These are phyloP conservation scores for Phytophthora sansomeana DNA, from an alignment of 352 stramenopile genomes.

Conservation along the genomic window DNA sequence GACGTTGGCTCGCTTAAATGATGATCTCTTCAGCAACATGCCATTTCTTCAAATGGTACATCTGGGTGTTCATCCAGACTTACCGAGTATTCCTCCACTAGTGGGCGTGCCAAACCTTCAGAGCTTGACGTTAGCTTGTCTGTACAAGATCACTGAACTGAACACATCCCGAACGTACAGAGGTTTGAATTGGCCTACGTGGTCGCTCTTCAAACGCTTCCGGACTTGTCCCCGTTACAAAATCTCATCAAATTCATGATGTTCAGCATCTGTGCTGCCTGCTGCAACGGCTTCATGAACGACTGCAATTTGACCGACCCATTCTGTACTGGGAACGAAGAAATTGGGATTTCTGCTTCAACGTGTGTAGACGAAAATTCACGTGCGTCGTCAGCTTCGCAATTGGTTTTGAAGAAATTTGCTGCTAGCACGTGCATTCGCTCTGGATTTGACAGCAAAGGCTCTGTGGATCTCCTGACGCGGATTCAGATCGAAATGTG, in stretches of 20 bases:
- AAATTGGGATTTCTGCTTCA: too few species aligned
- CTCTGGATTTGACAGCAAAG: too few species aligned
- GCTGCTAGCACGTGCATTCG: too few species aligned
- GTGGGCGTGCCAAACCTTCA: conserved; percentile 24
- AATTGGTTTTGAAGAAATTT: too few species aligned
- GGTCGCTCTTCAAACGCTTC: conserved; percentile 12
- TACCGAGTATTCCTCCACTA: conserved; percentile 20
- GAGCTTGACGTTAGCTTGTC: conserved; percentile 24
- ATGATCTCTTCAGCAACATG: conserved; percentile 39
- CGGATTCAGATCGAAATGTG: conserved; percentile 2
- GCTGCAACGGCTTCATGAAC: conserved; percentile 43
- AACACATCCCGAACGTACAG: conserved; percentile 6
- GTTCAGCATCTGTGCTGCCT: conserved; percentile 8
- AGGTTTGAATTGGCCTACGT: conserved; percentile 15
- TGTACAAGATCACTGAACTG: conserved; percentile 22
- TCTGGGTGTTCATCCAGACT: conserved; percentile 12
- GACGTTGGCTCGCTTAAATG: conserved; percentile 4
- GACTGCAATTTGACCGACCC: conserved; percentile 23
- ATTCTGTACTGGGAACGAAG: too few species aligned
- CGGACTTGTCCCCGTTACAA: conserved; percentile 15
- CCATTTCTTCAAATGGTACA: conserved; percentile 20
- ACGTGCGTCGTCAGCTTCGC: too few species aligned
- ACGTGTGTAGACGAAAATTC: too few species aligned
- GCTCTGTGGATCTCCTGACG: background rate
- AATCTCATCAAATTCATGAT: conserved; percentile 19